These are phyloP conservation scores for Coccomyxa sp. DNA, from an alignment of 139 green algal species.

Conservation along the genomic window DNA sequence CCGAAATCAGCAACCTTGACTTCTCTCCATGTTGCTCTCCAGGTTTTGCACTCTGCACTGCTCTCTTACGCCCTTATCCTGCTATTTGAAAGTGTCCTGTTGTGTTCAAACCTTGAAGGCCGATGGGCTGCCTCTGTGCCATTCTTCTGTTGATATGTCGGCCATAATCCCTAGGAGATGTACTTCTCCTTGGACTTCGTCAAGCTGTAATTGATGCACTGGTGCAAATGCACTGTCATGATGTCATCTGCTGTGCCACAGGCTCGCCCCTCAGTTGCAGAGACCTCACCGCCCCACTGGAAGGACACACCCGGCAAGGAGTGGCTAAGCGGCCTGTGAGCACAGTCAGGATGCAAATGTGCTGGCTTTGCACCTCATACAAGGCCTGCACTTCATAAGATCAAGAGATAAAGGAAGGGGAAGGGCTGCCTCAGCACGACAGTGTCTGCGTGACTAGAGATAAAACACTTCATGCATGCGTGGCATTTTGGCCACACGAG, in stretches of 20 bases:
- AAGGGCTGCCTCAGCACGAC: no score
- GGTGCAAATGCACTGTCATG: no score
- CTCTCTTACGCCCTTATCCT: background rate
- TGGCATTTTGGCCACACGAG: no score
- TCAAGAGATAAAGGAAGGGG: no score
- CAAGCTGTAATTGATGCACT: background rate
- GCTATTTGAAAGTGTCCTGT: no score
- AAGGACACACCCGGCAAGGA: background rate
- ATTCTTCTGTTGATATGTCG: background rate
- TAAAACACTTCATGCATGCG: no score
- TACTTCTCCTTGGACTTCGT: background rate
- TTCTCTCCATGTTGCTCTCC: background rate
- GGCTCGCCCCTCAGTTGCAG: slow-evolving; percentile 1
- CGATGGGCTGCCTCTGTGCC: background rate
- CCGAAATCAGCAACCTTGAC: background rate
- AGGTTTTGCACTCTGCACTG: background rate
- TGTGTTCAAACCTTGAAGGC: background rate
- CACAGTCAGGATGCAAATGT: no score
- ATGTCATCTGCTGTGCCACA: background rate
- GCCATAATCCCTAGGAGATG: background rate
- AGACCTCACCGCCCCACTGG: slow-evolving; percentile 16
- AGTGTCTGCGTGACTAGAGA: no score
- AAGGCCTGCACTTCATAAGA: no score
- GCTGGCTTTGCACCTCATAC: no score
- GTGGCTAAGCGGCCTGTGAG: background rate